Percentiles rank a stretch among this genome's conserved stretches.
phyloP scores from a whole-genome alignment of 2,329 filamentous ascomycete species.

The Botrytis hyacinthi region DNA sequence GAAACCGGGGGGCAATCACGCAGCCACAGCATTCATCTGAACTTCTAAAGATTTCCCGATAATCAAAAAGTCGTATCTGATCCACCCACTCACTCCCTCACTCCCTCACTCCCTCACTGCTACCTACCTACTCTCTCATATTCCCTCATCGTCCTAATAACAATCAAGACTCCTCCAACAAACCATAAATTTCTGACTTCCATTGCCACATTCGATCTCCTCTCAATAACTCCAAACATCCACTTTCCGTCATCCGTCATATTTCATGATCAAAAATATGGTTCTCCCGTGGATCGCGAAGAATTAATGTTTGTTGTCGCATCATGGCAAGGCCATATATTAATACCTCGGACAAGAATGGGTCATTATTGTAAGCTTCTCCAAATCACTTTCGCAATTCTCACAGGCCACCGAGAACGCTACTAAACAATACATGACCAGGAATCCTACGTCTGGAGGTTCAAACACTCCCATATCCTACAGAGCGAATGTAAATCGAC shows the following conservation, averaged over 20 bases:
- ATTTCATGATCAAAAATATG: constrained; percentile 16
- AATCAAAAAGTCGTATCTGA: constrained; percentile 9
- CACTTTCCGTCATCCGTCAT: background rate
- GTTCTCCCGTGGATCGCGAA: constrained; percentile 19
- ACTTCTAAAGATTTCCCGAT: constrained; percentile 11
- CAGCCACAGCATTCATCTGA: constrained; percentile 18
- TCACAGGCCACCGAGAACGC: background rate
- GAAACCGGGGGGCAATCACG: constrained; percentile 19
- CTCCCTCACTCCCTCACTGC: background rate
- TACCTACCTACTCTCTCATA: background rate
- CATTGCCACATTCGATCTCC: background rate
- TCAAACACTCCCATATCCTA: constrained; percentile 48
- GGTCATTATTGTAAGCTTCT: constrained; percentile 17
- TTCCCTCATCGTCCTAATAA: background rate
- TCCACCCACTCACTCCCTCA: background rate
- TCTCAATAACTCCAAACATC: background rate
- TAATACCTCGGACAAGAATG: constrained; percentile 24
- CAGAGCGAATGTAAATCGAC: constrained; percentile 81
- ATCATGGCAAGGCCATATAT: constrained; percentile 38
- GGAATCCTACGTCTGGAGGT: constrained; percentile 27
- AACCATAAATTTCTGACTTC: background rate
- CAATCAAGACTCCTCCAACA: background rate
- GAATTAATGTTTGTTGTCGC: constrained; percentile 18
- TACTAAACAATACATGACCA: constrained; percentile 23
- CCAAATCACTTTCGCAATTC: background rate